These are phyloP conservation scores for Talaromyces sp. DNA, from an alignment of 2,329 filamentous ascomycete species.

Conservation along the genomic window DNA sequence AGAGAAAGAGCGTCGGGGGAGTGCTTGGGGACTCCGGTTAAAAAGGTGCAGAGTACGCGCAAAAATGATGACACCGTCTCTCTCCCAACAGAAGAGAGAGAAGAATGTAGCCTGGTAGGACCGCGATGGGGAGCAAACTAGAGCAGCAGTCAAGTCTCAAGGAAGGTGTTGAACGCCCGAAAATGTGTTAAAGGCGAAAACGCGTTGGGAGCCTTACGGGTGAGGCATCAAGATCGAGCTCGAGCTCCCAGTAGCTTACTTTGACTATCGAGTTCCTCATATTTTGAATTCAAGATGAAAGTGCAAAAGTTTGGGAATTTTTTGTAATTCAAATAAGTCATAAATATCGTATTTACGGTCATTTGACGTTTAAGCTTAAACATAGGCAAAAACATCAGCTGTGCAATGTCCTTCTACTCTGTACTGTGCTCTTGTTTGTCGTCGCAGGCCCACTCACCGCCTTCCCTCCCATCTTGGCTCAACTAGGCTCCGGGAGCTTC, in stretches of 20 bases:
- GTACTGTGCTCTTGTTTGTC: no score
- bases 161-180: constrained; percentile 9
- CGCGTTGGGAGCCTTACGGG: constrained; percentile 19
- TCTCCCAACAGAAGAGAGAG: constrained; percentile 28
- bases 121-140: constrained; percentile 13
- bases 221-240: constrained; percentile 25
- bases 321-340: no score
- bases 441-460: background rate
- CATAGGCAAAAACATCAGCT: no score
- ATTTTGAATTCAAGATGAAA: no score
- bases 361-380: no score
- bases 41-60: constrained; percentile 46
- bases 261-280: background rate
- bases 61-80: constrained; percentile 44
- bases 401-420: no score
- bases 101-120: constrained; percentile 10
- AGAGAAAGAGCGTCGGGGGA: constrained; percentile 49
- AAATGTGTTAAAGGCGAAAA: constrained; percentile 28
- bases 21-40: constrained; percentile 45
- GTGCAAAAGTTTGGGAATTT: no score
- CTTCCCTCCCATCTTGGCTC: background rate
- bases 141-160: constrained; percentile 3
- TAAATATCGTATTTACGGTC: no score
- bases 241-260: background rate
- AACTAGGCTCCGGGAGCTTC: constrained; percentile 45